phyloP scores from a whole-genome alignment of 495 filamentous ascomycete genomes.

The Achaetomiella virescens region DNA sequence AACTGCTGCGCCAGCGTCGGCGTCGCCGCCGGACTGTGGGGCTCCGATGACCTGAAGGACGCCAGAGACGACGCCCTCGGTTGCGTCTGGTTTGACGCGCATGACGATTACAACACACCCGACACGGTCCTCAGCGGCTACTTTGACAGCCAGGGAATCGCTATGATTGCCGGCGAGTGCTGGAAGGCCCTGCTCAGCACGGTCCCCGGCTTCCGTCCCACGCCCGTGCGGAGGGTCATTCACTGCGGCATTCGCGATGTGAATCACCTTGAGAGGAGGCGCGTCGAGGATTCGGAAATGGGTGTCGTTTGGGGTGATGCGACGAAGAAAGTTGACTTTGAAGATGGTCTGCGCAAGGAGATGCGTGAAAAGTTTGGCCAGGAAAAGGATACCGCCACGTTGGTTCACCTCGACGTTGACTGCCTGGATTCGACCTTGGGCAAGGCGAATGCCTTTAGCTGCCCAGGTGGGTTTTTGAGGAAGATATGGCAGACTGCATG shows the following conservation, averaged over 20 bases:
- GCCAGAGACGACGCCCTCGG: not conserved
- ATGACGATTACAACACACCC: slow-evolving; percentile 13
- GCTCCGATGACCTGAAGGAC: not conserved
- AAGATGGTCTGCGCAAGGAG: not conserved
- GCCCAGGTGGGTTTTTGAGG: slow-evolving; percentile 3
- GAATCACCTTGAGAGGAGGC: slow-evolving; percentile 7
- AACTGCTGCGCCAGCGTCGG: slow-evolving; percentile 12
- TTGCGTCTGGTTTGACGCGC: slow-evolving; percentile 13
- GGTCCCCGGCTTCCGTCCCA: slow-evolving; percentile 2
- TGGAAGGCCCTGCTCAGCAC: slow-evolving; percentile 8
- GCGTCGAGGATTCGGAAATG: slow-evolving; percentile 8
- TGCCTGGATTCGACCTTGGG: slow-evolving; percentile 2
- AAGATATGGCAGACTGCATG: slow-evolving; percentile 8
- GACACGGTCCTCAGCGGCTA: slow-evolving; percentile 10
- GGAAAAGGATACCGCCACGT: not conserved
- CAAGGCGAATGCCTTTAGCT: slow-evolving; percentile 11
- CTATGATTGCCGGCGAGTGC: slow-evolving; percentile 15
- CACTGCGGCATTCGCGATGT: slow-evolving; percentile 13
- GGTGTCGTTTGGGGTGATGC: slow-evolving; percentile 12
- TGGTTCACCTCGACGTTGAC: slow-evolving; percentile 13
- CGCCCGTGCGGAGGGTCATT: slow-evolving; percentile 1
- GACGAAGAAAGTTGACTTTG: not conserved
- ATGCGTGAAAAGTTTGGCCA: not conserved
- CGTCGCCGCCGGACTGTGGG: slow-evolving; percentile 5
- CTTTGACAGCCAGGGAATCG: slow-evolving; percentile 14